Base-by-base conservation (phyloP, 208 protist species). In the Trypanosomatidae sp. region DNA sequence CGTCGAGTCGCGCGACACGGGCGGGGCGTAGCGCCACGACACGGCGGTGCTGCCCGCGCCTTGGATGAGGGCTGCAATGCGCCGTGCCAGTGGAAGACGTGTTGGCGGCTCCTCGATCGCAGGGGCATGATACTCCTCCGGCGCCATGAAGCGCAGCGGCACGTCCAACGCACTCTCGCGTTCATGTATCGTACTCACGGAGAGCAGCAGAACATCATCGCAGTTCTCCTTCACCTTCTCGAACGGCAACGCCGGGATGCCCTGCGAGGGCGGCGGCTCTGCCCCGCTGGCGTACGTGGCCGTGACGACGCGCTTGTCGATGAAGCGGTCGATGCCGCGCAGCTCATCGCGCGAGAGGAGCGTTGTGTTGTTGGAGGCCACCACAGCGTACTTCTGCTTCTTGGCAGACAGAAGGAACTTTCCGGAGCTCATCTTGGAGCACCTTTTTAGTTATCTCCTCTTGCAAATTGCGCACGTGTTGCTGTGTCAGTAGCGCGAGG, bases 41-140 rank as follows among this genome's bases (percentile, higher is more conserved):
- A 89, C 69, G 43, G 84, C 79, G 10, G 88, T 80, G 19, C 86
- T 86, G 36, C 84, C 81, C 15, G 73, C 67, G 13, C 91, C 89
- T 66, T 95, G 94, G 33, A 97, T 56, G 28, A 97, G 82, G 8
- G 88, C 82, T 12, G 69, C 85, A 22, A 97, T 80, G 13, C 90
- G 84, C 0, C 88, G 79, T 4, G 90, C 82, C 7, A 94, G 82
- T 5, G 91, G 81, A 28, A 92, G 71, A n/a, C 81, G 68, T 25
- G 70, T 82, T 22, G 87, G 89, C 9, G 89, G 88, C 76, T 95
- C 93, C 60, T 89, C 84, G 15, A 97, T 74, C 0, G 59, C 69
- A 0, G 93, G 91, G 25, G 69, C 66, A 77, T 91, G 83, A 53
- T 84, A 94, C 70, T 92, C 85, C 59, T 91, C 89, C 25, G 93